Evolutionary conservation across 179 eudicot genomes (phyloP).

Genomic region (Silene noctiflora): DNA sequence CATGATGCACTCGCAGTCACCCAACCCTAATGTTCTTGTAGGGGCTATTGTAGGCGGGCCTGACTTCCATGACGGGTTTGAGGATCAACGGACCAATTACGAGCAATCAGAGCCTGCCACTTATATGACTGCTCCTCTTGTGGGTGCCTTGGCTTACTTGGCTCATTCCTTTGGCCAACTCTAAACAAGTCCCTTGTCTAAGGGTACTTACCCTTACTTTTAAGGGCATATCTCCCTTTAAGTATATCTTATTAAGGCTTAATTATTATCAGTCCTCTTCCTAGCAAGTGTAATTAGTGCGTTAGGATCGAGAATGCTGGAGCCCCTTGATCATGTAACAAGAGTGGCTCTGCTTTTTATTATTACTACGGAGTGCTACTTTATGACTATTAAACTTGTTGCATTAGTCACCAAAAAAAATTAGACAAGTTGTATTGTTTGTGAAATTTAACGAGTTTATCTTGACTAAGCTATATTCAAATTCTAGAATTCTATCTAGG

Average conservation of each 20-base stretch:
- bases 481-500: no score
- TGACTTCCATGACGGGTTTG: slow-evolving; percentile 65
- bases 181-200: slow-evolving; percentile 18
- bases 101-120: slow-evolving; percentile 95
- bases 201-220: no score
- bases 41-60: slow-evolving; percentile 98
- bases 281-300: slow-evolving; percentile 32
- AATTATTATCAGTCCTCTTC: neutral
- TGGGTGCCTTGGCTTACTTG: slow-evolving; percentile 82
- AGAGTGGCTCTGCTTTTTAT: slow-evolving; percentile 34
- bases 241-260: no score
- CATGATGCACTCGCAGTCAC: slow-evolving; percentile 57
- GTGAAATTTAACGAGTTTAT: no score
- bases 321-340: slow-evolving; percentile 33
- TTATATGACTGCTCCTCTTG: slow-evolving; percentile 86
- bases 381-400: no score
- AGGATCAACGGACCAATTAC: slow-evolving; percentile 74
- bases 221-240: neutral
- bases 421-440: no score
- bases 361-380: no score
- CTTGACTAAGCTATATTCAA: no score
- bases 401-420: no score
- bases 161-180: slow-evolving; percentile 96
- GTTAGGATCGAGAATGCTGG: slow-evolving; percentile 16
- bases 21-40: slow-evolving; percentile 69